Evolutionary conservation across 768 basidiomycete species (phyloP).

Genomic region (Mycena rebaudengoi): DNA sequence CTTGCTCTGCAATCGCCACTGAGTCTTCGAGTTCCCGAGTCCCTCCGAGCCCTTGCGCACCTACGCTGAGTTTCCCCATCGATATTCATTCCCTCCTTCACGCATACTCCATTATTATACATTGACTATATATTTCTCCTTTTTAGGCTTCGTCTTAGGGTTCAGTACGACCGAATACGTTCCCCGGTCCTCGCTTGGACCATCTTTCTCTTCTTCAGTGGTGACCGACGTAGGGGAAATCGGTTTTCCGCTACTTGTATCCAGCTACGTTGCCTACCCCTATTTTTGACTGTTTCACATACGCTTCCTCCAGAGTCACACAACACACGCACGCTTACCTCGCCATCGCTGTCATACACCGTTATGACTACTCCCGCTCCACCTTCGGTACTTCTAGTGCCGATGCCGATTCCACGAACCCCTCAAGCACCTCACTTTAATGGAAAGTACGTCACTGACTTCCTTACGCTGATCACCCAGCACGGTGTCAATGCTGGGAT

Average conservation of each 20-base stretch:
- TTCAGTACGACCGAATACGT: too few relatives aligned
- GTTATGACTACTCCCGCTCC: neutral
- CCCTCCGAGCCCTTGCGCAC: too few relatives aligned
- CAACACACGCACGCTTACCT: too few relatives aligned
- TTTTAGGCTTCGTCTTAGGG: too few relatives aligned
- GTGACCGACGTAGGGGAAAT: constrained; percentile 18
- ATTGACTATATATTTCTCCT: too few relatives aligned
- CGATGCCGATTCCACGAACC: constrained; percentile 9
- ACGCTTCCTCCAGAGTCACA: too few relatives aligned
- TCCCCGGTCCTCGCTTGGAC: neutral
- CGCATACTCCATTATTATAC: too few relatives aligned
- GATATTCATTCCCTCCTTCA: too few relatives aligned
- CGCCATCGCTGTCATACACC: neutral
- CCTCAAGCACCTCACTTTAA: constrained; percentile 4
- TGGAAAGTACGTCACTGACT: neutral
- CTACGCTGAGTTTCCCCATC: too few relatives aligned
- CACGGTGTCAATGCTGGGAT: constrained; percentile 17
- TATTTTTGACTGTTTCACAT: too few relatives aligned
- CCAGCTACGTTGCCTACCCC: constrained; percentile 6
- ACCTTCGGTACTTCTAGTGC: neutral
- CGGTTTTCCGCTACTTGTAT: constrained; percentile 16
- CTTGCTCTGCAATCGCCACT: too few relatives aligned
- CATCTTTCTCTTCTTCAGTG: constrained; percentile 7
- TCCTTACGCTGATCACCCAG: neutral
- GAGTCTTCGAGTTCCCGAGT: too few relatives aligned